These are phyloP conservation scores for Acanthamoeba royreba DNA, from an alignment of 208 protist species.

Conservation along the genomic window DNA sequence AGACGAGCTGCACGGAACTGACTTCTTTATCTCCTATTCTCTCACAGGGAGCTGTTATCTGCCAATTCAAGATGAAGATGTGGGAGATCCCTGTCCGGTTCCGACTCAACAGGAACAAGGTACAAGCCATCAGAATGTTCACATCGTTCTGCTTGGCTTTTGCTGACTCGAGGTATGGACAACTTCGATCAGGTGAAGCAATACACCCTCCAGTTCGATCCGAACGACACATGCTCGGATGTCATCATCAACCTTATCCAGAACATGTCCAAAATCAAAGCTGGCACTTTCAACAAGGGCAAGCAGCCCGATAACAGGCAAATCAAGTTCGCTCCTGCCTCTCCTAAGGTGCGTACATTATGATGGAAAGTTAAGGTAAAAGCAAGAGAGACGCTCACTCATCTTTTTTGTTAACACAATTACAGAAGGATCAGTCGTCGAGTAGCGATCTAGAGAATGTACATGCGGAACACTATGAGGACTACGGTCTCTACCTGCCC, in stretches of 20 bases:
- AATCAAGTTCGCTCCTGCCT: neutral
- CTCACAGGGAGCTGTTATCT: neutral
- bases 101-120: constrained; percentile 1
- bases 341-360: neutral
- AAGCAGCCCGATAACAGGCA: neutral
- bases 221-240: neutral
- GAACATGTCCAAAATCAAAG: neutral
- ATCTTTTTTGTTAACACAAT: too few species aligned
- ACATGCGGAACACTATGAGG: neutral
- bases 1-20: neutral
- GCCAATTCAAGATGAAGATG: constrained; percentile 48
- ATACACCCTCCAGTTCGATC: constrained; percentile 16
- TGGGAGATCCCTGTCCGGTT: constrained; percentile 12
- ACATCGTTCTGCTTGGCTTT: too few species aligned
- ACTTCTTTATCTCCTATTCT: neutral
- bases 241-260: constrained; percentile 37
- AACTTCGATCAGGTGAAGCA: neutral
- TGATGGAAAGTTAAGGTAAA: too few species aligned
- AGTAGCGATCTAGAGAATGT: neutral
- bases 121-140: too few species aligned
- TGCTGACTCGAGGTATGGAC: too few species aligned
- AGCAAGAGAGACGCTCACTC: too few species aligned
- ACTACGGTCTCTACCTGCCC: constrained; percentile 31
- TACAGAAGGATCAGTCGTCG: neutral
- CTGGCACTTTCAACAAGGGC: neutral